Evolutionary conservation across 2,329 filamentous ascomycete species (phyloP), one percentile per base, ranked within the genome.

Genomic region (Onygena corvina): DNA sequence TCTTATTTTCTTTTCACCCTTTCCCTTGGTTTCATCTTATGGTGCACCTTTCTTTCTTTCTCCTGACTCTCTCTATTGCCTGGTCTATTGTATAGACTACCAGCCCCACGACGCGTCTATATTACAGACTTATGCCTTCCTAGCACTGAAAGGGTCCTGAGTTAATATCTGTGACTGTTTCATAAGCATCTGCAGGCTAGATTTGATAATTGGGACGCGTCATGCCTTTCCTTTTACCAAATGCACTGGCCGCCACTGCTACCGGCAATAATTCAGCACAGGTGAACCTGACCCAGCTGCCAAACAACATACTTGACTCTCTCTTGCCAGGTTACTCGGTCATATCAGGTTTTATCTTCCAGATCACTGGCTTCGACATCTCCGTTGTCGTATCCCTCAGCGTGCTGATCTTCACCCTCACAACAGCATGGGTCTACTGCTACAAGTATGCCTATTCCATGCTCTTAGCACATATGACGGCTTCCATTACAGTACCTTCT

Each of bases 321-420:
- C 58, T 75, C n/a, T 65, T 75, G 30, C 72, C 73, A 6, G 73
- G 73, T 12, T 75, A 75, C 58, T 65, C 69, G 33, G 54, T 72
- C 35, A 64, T 74, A 29, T 72, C 70, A 1, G 64, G 67, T 25
- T 67, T 70, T 50, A 59, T 71, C 21, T 59, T 64, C 5, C 61
- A 67, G 3, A 53, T 63, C 2, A 61, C 72, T 20, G 70, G 71
- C 5, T 64, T 76, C 47, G 73, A 76, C 53, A 65, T 74, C 50
- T 71, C 71, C 16, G 52, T 74, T 34, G 55, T 71, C 46, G 71
- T 74, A 23, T 68, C 69, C 1, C 54, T 67, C 11, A 63, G 64
- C 21, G 58, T 72, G 2, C 56, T 74, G 29, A 30, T 69, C n/a
- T 65, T 71, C 40, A 70, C 66, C 4, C 35, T 67, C 2, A 57